Percentiles rank a stretch among this genome's conserved stretches.
phyloP scores from a whole-genome alignment of 768 basidiomycete species.

The Leccinum longicurvipes region DNA sequence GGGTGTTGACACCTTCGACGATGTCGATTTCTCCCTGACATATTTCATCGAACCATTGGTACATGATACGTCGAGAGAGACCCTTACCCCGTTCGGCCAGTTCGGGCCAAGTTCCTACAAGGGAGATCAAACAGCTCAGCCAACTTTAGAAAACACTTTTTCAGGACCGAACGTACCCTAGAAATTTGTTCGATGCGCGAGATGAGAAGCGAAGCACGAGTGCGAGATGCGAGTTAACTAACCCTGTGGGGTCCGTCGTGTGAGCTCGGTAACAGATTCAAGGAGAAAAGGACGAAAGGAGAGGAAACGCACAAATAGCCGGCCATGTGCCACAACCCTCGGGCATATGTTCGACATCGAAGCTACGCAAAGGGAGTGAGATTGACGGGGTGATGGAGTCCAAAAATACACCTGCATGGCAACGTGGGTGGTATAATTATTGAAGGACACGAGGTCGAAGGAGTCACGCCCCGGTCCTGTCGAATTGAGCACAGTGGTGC shows the following conservation, averaged over 20 bases:
- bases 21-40: slow-evolving; percentile 33
- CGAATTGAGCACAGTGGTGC: slow-evolving; percentile 29
- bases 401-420: slow-evolving; percentile 21
- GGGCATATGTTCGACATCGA: slow-evolving; percentile 39
- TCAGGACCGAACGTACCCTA: slow-evolving; percentile 17
- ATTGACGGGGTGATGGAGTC: not conserved
- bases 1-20: slow-evolving; percentile 34
- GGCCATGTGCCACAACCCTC: slow-evolving; percentile 41
- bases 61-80: not conserved
- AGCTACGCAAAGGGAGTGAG: slow-evolving; percentile 14
- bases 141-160: not conserved
- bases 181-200: not conserved
- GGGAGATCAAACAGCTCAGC: not conserved
- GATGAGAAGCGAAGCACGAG: not conserved
- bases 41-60: not conserved
- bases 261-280: not conserved
- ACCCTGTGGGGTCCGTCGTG: slow-evolving; percentile 9
- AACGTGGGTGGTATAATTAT: slow-evolving; percentile 34
- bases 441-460: slow-evolving; percentile 31
- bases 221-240: not conserved
- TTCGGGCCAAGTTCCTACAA: slow-evolving; percentile 27
- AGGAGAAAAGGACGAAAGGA: not conserved
- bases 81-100: slow-evolving; percentile 26
- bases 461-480: slow-evolving; percentile 35
- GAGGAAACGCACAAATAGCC: slow-evolving; percentile 29